Evolutionary conservation across 139 green algal genomes (phyloP), one percentile per base, ranked within the genome.

Genomic region (Chloropicon primus): DNA sequence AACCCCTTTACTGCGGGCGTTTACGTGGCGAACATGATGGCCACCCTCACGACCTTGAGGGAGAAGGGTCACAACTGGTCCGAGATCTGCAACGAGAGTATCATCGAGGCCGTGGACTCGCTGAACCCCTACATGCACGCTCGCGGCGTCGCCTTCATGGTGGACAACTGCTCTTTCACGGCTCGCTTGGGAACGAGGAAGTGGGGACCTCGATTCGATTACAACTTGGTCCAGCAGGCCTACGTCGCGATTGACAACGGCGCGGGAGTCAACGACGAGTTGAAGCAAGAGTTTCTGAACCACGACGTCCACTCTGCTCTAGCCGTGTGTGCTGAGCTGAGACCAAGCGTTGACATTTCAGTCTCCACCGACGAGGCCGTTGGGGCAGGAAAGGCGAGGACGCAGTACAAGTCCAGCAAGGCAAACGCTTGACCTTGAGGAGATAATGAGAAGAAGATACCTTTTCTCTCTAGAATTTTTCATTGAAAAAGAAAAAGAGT

Each of bases 131-230:
- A 98, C 93, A 99, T 99, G 96, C 95, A 99, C 82, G 96, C 96
- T 0, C 86, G 93, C 41, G 96, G 96, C 71, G 95, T 99, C 1
- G 94, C 95, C 22, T 99, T 98, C 91, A 99, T 99, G 96, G 94
- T 99, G 2, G 96, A 99, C 88, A 99, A 99, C 91, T 99, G 96
- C 94, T 98, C 92, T n/a, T 97, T 97, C 89, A 99, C 96, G 62
- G 96, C 96, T 2, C 92, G 96, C 79, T 89, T 99, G 28, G 96
- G 96, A 76, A 91, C 85, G 54, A 85, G 96, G 74, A 99, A 99
- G 89, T 99, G 96, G 96, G 96, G 93, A 0, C 96, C 96, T 21
- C 89, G 94, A 76, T 98, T 98, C 81, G 94, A 98, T 88, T 98
- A 98, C 89, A 93, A 95, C 81, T 85, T 99, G 72, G 90, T 94